Evolutionary conservation across 2,329 filamentous ascomycete genomes (phyloP).

Genomic region (Fusarium avenaceum): DNA sequence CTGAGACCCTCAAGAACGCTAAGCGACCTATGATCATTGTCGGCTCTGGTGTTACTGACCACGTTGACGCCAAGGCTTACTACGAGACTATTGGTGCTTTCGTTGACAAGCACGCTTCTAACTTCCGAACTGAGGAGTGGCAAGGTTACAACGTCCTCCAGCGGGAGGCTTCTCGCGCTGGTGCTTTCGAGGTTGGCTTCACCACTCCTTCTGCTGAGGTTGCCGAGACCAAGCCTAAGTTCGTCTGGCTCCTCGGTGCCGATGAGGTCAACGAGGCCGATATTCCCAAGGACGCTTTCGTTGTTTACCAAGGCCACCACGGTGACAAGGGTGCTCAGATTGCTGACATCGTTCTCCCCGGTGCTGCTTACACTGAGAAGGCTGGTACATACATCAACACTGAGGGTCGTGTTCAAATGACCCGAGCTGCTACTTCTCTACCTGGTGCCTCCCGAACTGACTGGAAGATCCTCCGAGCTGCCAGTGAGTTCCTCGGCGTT

Average conservation of each 20-base stretch:
- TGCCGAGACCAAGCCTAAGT: constrained; percentile 89
- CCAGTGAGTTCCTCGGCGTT: constrained; percentile 88
- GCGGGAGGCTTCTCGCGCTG: constrained; percentile 89
- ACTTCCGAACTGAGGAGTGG: constrained; percentile 91
- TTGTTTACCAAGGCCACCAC: constrained; percentile 98
- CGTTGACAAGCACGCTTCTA: constrained; percentile 91
- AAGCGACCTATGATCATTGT: constrained; percentile 98
- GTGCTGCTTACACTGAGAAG: constrained; percentile 97
- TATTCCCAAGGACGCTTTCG: constrained; percentile 94
- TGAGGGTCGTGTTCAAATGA: constrained; percentile 95
- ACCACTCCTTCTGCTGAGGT: constrained; percentile 85
- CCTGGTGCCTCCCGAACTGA: constrained; percentile 93
- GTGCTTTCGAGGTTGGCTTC: constrained; percentile 96
- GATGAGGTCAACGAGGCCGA: constrained; percentile 89
- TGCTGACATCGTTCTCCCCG: constrained; percentile 93
- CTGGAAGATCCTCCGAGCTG: constrained; percentile 98
- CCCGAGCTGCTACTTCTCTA: constrained; percentile 87
- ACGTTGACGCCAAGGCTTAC: constrained; percentile 89
- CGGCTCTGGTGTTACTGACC: constrained; percentile 91
- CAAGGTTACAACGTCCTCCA: constrained; percentile 98
- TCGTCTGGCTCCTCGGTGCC: constrained; percentile 95
- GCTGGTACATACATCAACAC: constrained; percentile 97
- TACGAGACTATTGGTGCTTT: constrained; percentile 92
- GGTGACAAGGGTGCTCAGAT: constrained; percentile 93
- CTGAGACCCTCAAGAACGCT: constrained; percentile 89